A percentile compares a stretch with the other conserved stretches of the same genome.
Conservation (phyloP, 768 basidiomycete genomes). For the Tylopilus cervinicoccineus region DNA sequence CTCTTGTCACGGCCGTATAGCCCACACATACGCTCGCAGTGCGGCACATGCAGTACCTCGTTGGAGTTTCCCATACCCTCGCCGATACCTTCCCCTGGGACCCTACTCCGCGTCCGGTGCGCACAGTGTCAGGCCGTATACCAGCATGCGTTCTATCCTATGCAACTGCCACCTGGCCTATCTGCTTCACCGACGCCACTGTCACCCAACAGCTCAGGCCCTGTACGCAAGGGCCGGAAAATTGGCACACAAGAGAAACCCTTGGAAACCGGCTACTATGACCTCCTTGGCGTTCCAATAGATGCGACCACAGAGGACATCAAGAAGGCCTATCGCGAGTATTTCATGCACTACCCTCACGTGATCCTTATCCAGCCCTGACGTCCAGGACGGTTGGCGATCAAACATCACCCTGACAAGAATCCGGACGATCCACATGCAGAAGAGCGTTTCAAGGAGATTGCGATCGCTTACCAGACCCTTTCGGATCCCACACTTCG, state of each 20-base stretch:
- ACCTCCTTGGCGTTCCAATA: conserved; percentile 71
- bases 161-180: conserved; percentile 43
- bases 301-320: conserved; percentile 79
- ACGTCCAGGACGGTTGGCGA: conserved; percentile 67
- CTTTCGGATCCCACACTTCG: conserved; percentile 74
- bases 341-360: not conserved
- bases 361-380: not conserved
- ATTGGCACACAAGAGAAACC: conserved; percentile 88
- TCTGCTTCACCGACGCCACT: conserved; percentile 12
- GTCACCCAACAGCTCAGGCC: conserved; percentile 17
- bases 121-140: conserved; percentile 59
- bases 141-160: conserved; percentile 64
- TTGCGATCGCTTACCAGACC: conserved; percentile 87
- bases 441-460: conserved; percentile 86
- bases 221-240: conserved; percentile 56
- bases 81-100: conserved; percentile 51
- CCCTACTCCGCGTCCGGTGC: conserved; percentile 66
- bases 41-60: conserved; percentile 48
- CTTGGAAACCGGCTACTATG: conserved; percentile 88
- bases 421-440: conserved; percentile 83
- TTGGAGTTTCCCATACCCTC: conserved; percentile 70
- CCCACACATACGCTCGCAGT: conserved; percentile 65
- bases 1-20: conserved; percentile 62
- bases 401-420: conserved; percentile 92
- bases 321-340: conserved; percentile 84